Conservation (phyloP, 352 stramenopile genomes). For the Phytopythium mirpurense region DNA sequence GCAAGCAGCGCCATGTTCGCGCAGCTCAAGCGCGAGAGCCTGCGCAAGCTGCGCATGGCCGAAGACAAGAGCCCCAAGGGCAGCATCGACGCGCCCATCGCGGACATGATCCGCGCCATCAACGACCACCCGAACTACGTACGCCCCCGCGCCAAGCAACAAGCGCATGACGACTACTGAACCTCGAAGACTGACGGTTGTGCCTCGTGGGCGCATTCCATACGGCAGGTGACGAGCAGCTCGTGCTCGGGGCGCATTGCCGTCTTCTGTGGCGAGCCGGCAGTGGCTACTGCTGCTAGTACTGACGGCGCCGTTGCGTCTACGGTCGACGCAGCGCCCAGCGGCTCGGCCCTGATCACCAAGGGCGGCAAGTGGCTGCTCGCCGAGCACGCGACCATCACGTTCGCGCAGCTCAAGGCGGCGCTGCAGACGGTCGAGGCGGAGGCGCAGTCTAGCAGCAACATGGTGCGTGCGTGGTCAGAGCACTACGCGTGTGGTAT, state of each 20-base stretch:
- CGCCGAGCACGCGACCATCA: slow-evolving; percentile 72
- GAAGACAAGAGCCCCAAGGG: slow-evolving; percentile 91
- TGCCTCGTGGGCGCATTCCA: too few relatives aligned
- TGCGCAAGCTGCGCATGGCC: slow-evolving; percentile 75
- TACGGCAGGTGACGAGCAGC: slow-evolving; percentile 80
- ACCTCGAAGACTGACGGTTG: too few relatives aligned
- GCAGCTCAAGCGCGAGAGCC: slow-evolving; percentile 80
- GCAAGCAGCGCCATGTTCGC: slow-evolving; percentile 42
- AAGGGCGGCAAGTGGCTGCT: slow-evolving; percentile 90
- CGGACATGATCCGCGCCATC: slow-evolving; percentile 83
- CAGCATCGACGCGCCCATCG: slow-evolving; percentile 85
- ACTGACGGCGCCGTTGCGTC: neutral
- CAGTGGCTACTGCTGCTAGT: slow-evolving; percentile 1
- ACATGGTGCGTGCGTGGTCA: slow-evolving; percentile 66
- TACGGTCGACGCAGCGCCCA: slow-evolving; percentile 9
- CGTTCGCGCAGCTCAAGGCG: slow-evolving; percentile 54
- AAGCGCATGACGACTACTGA: too few relatives aligned
- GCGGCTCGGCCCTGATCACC: slow-evolving; percentile 54
- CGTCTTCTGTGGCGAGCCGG: slow-evolving; percentile 68
- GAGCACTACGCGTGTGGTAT: neutral
- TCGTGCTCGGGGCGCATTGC: slow-evolving; percentile 89
- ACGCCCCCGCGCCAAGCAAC: slow-evolving; percentile 10
- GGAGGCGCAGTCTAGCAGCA: slow-evolving; percentile 27
- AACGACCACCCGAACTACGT: slow-evolving; percentile 86
- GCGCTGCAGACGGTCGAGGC: slow-evolving; percentile 37